A percentile compares a stretch with the other conserved stretches of the same genome.
phyloP scores from a whole-genome alignment of 1,284 basidiomycete species.

The Rhizoctonia solani region DNA sequence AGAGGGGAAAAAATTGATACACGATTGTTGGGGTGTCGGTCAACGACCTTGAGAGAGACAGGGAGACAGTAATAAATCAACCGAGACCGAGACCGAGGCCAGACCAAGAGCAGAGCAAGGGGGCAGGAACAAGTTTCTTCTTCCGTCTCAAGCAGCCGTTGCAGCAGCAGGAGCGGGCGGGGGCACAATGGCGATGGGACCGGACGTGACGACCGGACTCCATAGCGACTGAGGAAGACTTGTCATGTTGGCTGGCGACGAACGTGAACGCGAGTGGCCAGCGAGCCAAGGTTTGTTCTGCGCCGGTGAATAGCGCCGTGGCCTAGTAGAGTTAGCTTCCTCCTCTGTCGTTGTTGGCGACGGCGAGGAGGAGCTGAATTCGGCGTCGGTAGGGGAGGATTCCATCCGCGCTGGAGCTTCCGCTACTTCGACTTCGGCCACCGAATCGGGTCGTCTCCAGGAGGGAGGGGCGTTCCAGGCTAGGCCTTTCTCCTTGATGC shows the following conservation, averaged over 20 bases:
- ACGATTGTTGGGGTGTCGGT: neutral
- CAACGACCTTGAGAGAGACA: neutral
- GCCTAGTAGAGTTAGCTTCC: too few species aligned
- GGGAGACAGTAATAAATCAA: constrained; percentile 9
- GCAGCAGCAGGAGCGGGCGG: neutral
- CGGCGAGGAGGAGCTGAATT: too few species aligned
- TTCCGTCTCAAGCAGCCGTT: neutral
- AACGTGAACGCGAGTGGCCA: constrained; percentile 21
- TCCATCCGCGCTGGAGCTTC: constrained; percentile 24
- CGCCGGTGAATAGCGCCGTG: neutral
- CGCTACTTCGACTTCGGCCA: neutral
- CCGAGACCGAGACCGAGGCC: neutral
- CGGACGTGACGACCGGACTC: constrained; percentile 16
- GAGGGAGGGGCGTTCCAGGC: constrained; percentile 19
- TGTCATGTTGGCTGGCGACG: constrained; percentile 24
- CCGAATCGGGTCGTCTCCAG: too few species aligned
- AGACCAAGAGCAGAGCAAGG: too few species aligned
- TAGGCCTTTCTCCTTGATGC: constrained; percentile 10
- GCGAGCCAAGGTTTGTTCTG: constrained; percentile 9
- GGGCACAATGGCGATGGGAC: constrained; percentile 23
- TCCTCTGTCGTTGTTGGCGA: too few species aligned
- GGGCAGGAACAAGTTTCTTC: neutral
- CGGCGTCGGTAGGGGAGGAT: neutral
- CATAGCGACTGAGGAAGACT: constrained; percentile 17
- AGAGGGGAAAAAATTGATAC: neutral